Percentiles rank a stretch among this genome's conserved stretches.
phyloP scores from a whole-genome alignment of 78 protist genomes.

The Salpingoeca rosetta region DNA sequence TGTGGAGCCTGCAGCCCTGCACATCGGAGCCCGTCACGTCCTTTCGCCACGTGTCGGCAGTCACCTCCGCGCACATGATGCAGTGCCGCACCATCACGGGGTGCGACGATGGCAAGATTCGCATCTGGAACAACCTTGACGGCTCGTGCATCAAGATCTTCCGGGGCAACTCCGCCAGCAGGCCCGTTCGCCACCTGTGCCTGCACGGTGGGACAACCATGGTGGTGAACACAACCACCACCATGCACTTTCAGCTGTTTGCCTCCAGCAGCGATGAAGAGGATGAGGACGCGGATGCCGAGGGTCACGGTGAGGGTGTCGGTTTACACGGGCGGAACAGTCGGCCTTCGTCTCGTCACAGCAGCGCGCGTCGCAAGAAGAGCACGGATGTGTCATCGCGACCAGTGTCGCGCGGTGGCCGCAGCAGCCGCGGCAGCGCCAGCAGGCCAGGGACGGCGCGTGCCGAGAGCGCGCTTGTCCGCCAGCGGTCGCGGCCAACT shows the following conservation, averaged over 20 bases:
- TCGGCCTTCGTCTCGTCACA: too few relatives aligned
- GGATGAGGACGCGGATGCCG: not conserved
- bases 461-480: too few relatives aligned
- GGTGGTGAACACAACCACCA: not conserved
- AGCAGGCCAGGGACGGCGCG: too few relatives aligned
- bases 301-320: not conserved
- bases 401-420: too few relatives aligned
- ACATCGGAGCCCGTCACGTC: not conserved
- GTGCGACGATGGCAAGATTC: not conserved
- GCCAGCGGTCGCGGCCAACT: too few relatives aligned
- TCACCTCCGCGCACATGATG: not conserved
- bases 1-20: not conserved
- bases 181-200: not conserved
- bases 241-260: not conserved
- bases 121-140: not conserved
- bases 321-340: too few relatives aligned
- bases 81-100: not conserved
- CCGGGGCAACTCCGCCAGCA: not conserved
- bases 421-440: too few relatives aligned
- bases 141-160: not conserved
- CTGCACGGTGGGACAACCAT: not conserved
- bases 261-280: not conserved
- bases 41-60: not conserved
- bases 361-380: too few relatives aligned
- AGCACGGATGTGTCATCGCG: too few relatives aligned